Evolutionary conservation across 1,284 basidiomycete genomes (phyloP), one percentile per base, ranked within the genome.

Genomic region (Trametes versicolor): DNA sequence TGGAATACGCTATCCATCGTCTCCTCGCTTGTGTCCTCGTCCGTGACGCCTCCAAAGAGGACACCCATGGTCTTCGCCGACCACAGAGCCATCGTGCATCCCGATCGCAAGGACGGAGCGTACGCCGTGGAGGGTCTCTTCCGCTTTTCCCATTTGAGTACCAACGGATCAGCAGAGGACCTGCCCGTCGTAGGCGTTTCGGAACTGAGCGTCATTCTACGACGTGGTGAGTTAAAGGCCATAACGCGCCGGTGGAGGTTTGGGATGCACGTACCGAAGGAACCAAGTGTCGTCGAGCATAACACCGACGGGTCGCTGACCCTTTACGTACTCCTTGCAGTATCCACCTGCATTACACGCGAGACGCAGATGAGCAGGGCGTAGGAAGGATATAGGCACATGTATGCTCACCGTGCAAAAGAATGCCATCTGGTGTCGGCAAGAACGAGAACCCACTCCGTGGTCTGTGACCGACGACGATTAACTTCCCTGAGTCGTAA

Each of bases 201-300:
- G 27, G 73, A 70, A 29, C 78, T 76, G 12, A 81, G 68, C 4
- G 78, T 72, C 67, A 85, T 78, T 43, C 82, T 85, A 56, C 21
- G 17, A 3, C 7, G 19, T 21, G 4, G 32, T 50, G 15, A 41
- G 37, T 49, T 0, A 60, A 41, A 23, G 32, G 29, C 5, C 7
- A 27, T 2, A 36, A 54, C 41, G 60, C 34, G 41, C 10, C 4
- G 41, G 17, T 43, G 45, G 15, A 23, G 2, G 21, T 47, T 3
- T 4, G 17, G 27, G 21, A 52, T 23, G 54, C 47, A 71, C 82
- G 13, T 66, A 92, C 88, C 89, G 87, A n/a, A 98, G 83, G 60
- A 97, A 83, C 95, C 96, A 98, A 0, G 93, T 94, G 73, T 98
- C 96, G 39, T 97, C 95, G 4, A 97, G 83, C 76, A 95, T 95